Evolutionary conservation across 345 rosid species (phyloP).

Genomic region (Raphanus sativus): DNA sequence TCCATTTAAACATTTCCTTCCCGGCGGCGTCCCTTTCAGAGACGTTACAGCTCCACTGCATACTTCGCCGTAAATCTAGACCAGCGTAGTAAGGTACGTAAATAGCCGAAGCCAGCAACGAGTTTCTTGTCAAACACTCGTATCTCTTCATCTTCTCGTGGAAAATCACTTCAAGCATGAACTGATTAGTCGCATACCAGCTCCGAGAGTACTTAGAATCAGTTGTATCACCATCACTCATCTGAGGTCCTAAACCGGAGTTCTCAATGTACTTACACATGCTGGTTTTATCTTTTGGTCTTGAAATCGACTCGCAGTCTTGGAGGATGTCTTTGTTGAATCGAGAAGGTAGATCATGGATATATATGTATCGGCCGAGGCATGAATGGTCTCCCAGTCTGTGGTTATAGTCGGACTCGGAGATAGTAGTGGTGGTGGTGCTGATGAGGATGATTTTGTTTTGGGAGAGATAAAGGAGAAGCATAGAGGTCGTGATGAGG

Average conservation of each 20-base stretch:
- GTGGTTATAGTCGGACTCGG: not conserved
- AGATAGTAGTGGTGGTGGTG: not conserved
- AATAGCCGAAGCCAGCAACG: conserved; percentile 51
- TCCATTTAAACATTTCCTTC: conserved; percentile 40
- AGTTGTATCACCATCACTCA: not conserved
- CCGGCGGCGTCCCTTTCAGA: conserved; percentile 46
- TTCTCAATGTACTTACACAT: conserved; percentile 51
- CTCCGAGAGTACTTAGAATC: conserved; percentile 10
- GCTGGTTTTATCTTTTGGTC: conserved; percentile 43
- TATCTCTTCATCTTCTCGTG: conserved; percentile 53
- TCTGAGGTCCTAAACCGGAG: conserved; percentile 48
- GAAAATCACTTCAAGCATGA: conserved; percentile 53
- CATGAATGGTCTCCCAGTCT: conserved; percentile 31
- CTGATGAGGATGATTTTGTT: conserved; percentile 23
- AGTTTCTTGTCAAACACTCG: conserved; percentile 51
- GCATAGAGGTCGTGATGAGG: conserved; percentile 23
- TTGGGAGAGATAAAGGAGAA: conserved; percentile 28
- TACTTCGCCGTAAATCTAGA: conserved; percentile 46
- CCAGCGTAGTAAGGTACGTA: conserved; percentile 57
- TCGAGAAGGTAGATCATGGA: conserved; percentile 46
- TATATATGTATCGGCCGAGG: conserved; percentile 46
- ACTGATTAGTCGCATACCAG: conserved; percentile 53
- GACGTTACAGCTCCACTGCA: conserved; percentile 43
- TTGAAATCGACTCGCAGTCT: conserved; percentile 40
- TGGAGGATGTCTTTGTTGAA: conserved; percentile 48